phyloP scores from a whole-genome alignment of 2,329 filamentous ascomycete species.

The Ceratocystiopsis brevicomis region DNA sequence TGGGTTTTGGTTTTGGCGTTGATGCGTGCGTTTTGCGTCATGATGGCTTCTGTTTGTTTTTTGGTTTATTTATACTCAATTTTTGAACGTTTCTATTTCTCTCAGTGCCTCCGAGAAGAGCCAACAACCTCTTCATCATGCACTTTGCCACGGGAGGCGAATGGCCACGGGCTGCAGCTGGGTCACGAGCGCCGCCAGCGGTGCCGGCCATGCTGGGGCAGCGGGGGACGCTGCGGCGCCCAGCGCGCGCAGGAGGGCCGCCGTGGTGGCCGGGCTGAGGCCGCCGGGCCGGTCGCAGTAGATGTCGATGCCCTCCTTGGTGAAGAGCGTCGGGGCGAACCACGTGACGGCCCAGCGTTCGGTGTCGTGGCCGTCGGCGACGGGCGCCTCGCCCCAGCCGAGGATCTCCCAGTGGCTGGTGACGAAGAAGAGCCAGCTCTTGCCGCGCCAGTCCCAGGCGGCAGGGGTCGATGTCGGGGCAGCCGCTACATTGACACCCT shows the following conservation, averaged over 20 bases:
- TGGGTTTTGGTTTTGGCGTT: not conserved
- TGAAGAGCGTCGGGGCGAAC: slow-evolving; percentile 70
- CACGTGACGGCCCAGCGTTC: slow-evolving; percentile 65
- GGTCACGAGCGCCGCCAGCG: slow-evolving; percentile 31
- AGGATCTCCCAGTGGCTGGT: slow-evolving; percentile 65
- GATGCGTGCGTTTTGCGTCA: no score
- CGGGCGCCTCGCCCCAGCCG: slow-evolving; percentile 44
- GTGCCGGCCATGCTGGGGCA: slow-evolving; percentile 20
- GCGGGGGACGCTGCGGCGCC: slow-evolving; percentile 19
- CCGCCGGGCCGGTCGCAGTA: slow-evolving; percentile 48
- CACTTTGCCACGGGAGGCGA: slow-evolving; percentile 28
- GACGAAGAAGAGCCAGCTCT: slow-evolving; percentile 53
- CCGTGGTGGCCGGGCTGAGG: slow-evolving; percentile 30
- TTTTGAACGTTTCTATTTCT: not conserved
- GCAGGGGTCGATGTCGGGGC: slow-evolving; percentile 14
- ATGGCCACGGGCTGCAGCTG: slow-evolving; percentile 34
- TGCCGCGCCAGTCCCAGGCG: slow-evolving; percentile 61
- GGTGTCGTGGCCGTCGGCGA: slow-evolving; percentile 16
- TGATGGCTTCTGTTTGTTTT: no score
- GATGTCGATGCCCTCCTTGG: slow-evolving; percentile 62
- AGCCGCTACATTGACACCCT: slow-evolving; percentile 38
- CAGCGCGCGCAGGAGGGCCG: slow-evolving; percentile 4
- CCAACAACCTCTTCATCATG: no score
- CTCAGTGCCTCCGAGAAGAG: no score
- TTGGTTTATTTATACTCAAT: not conserved